phyloP scores from a whole-genome alignment of 2,329 filamentous ascomycete species.

The Fusarium concolor region DNA sequence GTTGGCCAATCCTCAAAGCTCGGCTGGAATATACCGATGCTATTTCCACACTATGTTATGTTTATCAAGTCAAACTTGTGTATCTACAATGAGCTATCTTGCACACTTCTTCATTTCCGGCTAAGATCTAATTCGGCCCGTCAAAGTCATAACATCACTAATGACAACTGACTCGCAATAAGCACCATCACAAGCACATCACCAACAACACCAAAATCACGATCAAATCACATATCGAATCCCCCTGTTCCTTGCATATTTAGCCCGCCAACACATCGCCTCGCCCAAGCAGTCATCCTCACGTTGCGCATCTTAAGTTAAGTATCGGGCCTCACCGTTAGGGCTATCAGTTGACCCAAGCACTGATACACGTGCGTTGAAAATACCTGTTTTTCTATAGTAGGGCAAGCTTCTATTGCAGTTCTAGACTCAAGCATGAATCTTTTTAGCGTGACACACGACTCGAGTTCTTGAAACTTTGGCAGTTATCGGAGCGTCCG shows the following conservation, averaged over 20 bases:
- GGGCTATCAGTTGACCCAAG: neutral
- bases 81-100: neutral
- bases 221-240: neutral
- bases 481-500: conserved; percentile 19
- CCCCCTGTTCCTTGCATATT: conserved; percentile 2
- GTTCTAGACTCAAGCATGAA: conserved; percentile 4
- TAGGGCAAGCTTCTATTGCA: neutral
- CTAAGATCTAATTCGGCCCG: neutral
- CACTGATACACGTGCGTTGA: conserved; percentile 5
- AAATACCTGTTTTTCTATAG: conserved; percentile 19
- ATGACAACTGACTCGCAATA: conserved; percentile 13
- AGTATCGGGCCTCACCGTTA: conserved; percentile 21
- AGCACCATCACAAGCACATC: conserved; percentile 1
- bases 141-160: neutral
- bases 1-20: neutral
- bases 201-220: conserved; percentile 1
- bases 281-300: neutral
- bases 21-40: neutral
- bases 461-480: conserved; percentile 23
- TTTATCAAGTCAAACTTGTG: neutral
- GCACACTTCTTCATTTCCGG: neutral
- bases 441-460: conserved; percentile 26
- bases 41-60: neutral
- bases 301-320: neutral
- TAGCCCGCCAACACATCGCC: conserved; percentile 7